A percentile compares a stretch with the other conserved stretches of the same genome.
phyloP scores from a whole-genome alignment of 345 rosid species.

The Draba incana region DNA sequence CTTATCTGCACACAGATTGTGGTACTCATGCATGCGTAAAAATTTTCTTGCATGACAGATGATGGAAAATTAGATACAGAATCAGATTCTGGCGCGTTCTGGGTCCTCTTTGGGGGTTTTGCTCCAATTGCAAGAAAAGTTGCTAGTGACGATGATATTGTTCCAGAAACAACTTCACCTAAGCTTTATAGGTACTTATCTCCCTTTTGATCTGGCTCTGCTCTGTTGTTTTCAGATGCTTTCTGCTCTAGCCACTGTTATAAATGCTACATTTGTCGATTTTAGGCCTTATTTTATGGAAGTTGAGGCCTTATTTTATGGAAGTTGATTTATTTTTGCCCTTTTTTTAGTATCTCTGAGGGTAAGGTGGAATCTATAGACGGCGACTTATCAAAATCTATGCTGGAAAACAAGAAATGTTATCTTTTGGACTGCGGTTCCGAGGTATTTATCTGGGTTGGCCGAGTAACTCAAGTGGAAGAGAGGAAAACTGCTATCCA shows the following conservation, averaged over 20 bases:
- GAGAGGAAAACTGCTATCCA: constrained; percentile 90
- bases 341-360: constrained; percentile 57
- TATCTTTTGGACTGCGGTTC: constrained; percentile 83
- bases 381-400: constrained; percentile 73
- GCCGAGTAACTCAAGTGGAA: constrained; percentile 95
- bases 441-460: constrained; percentile 96
- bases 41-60: constrained; percentile 53
- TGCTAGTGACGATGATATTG: constrained; percentile 72
- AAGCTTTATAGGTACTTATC: constrained; percentile 66
- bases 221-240: constrained; percentile 22
- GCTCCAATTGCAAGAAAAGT: constrained; percentile 85
- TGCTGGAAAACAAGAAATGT: constrained; percentile 85
- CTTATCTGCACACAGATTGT: neutral
- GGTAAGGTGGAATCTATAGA: constrained; percentile 65
- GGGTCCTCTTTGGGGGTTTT: constrained; percentile 96
- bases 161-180: constrained; percentile 73
- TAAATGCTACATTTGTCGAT: neutral
- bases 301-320: neutral
- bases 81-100: constrained; percentile 92
- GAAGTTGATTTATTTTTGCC: constrained; percentile 8
- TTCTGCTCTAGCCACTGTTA: constrained; percentile 16
- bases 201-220: constrained; percentile 25
- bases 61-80: constrained; percentile 94
- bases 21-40: constrained; percentile 30
- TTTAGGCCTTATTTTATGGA: too few species aligned